Percentiles rank a stretch among this genome's conserved stretches.
Evolutionary conservation across 2,329 filamentous ascomycete species (phyloP).

Genomic region (Dactylellina leptospora): DNA sequence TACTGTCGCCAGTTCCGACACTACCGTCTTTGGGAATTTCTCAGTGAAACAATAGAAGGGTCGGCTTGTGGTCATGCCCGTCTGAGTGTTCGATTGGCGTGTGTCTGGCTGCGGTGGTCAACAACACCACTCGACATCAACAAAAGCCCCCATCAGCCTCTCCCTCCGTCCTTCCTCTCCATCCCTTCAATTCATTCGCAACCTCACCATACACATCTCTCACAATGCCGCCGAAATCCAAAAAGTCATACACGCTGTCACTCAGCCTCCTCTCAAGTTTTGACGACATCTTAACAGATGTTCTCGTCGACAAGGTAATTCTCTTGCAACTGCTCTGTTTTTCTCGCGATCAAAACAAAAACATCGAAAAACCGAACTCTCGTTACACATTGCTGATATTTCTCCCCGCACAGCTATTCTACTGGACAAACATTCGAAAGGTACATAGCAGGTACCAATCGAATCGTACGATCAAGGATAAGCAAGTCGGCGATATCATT

Average conservation of each 20-base stretch:
- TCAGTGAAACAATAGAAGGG: background rate
- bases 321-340: slow-evolving; percentile 30
- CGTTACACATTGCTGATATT: slow-evolving; percentile 14
- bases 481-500: slow-evolving; percentile 69
- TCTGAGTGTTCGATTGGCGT: background rate
- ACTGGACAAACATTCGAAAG: slow-evolving; percentile 96
- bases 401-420: slow-evolving; percentile 74
- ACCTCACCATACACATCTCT: background rate
- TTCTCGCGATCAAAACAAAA: slow-evolving; percentile 48
- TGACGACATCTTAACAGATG: slow-evolving; percentile 95
- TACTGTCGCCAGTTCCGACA: too few relatives aligned
- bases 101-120: too few relatives aligned
- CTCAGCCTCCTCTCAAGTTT: slow-evolving; percentile 88
- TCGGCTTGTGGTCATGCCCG: background rate
- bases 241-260: slow-evolving; percentile 72
- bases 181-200: background rate
- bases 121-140: slow-evolving; percentile 15
- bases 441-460: slow-evolving; percentile 87
- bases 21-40: too few relatives aligned
- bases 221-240: slow-evolving; percentile 50
- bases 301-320: slow-evolving; percentile 91
- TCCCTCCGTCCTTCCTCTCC: background rate
- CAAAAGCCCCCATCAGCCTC: slow-evolving; percentile 11
- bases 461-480: slow-evolving; percentile 77
- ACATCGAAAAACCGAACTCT: background rate